Evolutionary conservation across 1,284 basidiomycete species (phyloP), one percentile per base, ranked within the genome.

Genomic region (Pyrrhoderma lamaoense): DNA sequence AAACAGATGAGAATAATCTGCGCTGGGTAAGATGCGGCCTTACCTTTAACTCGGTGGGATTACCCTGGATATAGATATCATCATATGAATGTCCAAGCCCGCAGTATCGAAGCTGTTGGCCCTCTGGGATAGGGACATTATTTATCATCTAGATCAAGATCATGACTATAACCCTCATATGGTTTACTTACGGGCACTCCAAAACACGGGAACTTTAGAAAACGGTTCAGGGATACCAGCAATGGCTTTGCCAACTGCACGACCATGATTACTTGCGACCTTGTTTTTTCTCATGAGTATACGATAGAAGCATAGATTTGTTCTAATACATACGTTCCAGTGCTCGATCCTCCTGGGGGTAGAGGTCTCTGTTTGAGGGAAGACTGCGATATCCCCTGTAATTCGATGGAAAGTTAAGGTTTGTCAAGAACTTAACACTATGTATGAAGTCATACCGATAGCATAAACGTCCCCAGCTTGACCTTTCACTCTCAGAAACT

Each of bases 171-270:
- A 27, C 46, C 22, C 36, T 18, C 8, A 25, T 42, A 51, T 35
- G 18, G 7, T 25, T 25, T 9, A 76, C 84, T 54, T 61, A 86
- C 84, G 83, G 37, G 82, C 81, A 65, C 83, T 86, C 93, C 93
- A 96, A 70, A 96, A 96, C 47, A 94, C 72, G 0, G 93, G 90
- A 4, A 91, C 72, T 67, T 92, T 93, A 54, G 75, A 74, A 63
- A 85, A 91, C 3, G 77, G 77, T 57, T 81, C 76, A n/a, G 72
- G 67, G 38, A 69, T 69, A 27, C 80, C 80, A 3, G 82, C 73
- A 58, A 94, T 89, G 5, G 78, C 85, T 64, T 82, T 80, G 0
- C 86, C 93, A 18, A 89, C 85, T 7, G 85, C 80, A 50, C 92
- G 80, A 1, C 91, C 93, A 59, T 95, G 88, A 65, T 91, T 91